phyloP scores from a whole-genome alignment of 495 filamentous ascomycete genomes.

The Penicillium soppii region DNA sequence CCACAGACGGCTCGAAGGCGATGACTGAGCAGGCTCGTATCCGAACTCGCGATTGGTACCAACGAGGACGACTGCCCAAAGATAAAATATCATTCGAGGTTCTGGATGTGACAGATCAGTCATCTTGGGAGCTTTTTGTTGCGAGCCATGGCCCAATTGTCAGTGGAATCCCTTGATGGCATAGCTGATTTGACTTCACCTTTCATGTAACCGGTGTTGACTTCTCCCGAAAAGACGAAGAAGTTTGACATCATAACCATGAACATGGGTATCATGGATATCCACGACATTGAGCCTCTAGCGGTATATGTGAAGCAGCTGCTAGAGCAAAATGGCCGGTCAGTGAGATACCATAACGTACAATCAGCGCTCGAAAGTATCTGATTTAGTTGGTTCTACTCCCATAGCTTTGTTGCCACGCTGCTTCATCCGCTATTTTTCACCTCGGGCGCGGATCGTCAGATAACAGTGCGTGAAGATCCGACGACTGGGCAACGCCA shows the following conservation, averaged over 20 bases:
- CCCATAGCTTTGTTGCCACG: conserved; percentile 10
- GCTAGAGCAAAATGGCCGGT: conserved; percentile 7
- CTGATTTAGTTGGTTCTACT: not conserved
- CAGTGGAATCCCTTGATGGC: no score
- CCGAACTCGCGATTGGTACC: no score
- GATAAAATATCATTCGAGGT: conserved; percentile 4
- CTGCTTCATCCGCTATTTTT: conserved; percentile 16
- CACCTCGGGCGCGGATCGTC: conserved; percentile 10
- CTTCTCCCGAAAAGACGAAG: not conserved
- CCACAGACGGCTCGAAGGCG: conserved; percentile 4
- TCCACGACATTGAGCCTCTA: conserved; percentile 7
- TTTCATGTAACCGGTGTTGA: no score
- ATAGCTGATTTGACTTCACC: no score
- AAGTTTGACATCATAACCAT: conserved; percentile 12
- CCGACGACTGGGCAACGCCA: conserved; percentile 6
- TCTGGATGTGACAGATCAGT: not conserved
- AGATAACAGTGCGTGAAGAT: conserved; percentile 8
- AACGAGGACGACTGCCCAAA: not conserved
- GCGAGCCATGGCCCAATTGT: not conserved
- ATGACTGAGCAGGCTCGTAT: conserved; percentile 5
- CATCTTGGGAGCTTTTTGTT: not conserved
- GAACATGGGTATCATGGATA: conserved; percentile 17
- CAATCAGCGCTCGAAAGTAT: not conserved
- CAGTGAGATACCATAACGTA: not conserved
- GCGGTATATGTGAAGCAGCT: conserved; percentile 1